These are phyloP conservation scores for Penicillium sp. DNA, from an alignment of 2,329 filamentous ascomycete genomes.

Conservation along the genomic window DNA sequence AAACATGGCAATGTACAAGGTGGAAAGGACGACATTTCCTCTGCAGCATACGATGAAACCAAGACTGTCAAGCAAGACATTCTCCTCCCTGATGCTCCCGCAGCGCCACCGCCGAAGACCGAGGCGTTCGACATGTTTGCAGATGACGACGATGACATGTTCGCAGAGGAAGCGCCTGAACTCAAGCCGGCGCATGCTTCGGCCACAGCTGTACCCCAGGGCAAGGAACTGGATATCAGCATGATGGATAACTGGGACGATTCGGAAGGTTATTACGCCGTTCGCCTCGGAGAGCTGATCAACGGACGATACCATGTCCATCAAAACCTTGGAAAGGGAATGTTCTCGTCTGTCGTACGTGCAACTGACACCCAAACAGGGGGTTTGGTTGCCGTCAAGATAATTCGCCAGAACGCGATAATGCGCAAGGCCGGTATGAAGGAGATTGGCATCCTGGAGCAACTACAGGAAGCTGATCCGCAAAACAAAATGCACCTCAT, in stretches of 20 bases:
- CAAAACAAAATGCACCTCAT: conserved; percentile 92
- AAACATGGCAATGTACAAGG: conserved; percentile 64
- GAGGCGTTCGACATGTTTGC: conserved; percentile 65
- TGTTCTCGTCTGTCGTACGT: conserved; percentile 94
- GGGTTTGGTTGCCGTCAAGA: conserved; percentile 89
- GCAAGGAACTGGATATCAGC: conserved; percentile 64
- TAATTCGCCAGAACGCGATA: conserved; percentile 94
- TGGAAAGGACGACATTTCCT: conserved; percentile 56
- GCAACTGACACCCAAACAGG: conserved; percentile 75
- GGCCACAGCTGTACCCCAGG: conserved; percentile 52
- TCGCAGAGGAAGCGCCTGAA: conserved; percentile 67
- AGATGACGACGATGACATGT: conserved; percentile 76
- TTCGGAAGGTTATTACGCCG: conserved; percentile 92
- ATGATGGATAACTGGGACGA: conserved; percentile 93
- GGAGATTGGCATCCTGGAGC: conserved; percentile 89
- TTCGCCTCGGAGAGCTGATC: conserved; percentile 86
- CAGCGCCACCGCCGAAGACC: conserved; percentile 41
- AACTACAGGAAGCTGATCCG: conserved; percentile 79
- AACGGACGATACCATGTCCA: conserved; percentile 88
- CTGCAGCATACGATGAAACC: conserved; percentile 60
- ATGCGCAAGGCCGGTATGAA: conserved; percentile 89
- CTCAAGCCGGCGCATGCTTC: conserved; percentile 52
- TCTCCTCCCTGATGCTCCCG: conserved; percentile 43
- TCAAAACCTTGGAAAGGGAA: conserved; percentile 83
- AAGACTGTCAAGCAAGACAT: conserved; percentile 55